Evolutionary conservation across 768 basidiomycete genomes (phyloP).

Genomic region (Pleurotus tuoliensis): DNA sequence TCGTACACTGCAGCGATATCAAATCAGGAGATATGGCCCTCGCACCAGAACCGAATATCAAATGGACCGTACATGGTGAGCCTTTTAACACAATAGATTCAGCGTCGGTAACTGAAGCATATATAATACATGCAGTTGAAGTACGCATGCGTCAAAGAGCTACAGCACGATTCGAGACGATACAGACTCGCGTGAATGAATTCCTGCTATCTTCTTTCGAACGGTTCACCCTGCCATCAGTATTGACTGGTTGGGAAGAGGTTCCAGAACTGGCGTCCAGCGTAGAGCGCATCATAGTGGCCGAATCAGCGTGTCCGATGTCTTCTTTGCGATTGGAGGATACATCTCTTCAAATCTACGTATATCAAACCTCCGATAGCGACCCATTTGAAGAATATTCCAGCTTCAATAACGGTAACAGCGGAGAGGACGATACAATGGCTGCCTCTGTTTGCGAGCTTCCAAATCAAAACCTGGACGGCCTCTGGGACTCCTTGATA

Average conservation of each 20-base stretch:
- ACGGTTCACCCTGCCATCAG: conserved; percentile 65
- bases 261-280: conserved; percentile 65
- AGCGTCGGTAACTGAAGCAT: neutral
- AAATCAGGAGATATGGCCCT: neutral
- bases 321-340: conserved; percentile 51
- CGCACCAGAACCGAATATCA: neutral
- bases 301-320: conserved; percentile 64
- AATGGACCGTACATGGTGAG: conserved; percentile 14
- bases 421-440: conserved; percentile 54
- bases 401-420: conserved; percentile 38
- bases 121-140: conserved; percentile 55
- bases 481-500: conserved; percentile 90
- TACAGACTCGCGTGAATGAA: conserved; percentile 58
- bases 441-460: conserved; percentile 90
- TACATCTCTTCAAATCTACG: conserved; percentile 72
- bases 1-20: neutral
- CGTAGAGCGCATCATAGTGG: conserved; percentile 72
- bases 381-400: conserved; percentile 75
- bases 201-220: conserved; percentile 53
- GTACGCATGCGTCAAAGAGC: conserved; percentile 69
- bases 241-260: conserved; percentile 76
- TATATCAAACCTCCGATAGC: conserved; percentile 76
- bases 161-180: conserved; percentile 71
- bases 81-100: no score
- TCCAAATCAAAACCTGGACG: conserved; percentile 80